Conservation (phyloP, 768 basidiomycete species). For the Strobilomyces echinocephalus region DNA sequence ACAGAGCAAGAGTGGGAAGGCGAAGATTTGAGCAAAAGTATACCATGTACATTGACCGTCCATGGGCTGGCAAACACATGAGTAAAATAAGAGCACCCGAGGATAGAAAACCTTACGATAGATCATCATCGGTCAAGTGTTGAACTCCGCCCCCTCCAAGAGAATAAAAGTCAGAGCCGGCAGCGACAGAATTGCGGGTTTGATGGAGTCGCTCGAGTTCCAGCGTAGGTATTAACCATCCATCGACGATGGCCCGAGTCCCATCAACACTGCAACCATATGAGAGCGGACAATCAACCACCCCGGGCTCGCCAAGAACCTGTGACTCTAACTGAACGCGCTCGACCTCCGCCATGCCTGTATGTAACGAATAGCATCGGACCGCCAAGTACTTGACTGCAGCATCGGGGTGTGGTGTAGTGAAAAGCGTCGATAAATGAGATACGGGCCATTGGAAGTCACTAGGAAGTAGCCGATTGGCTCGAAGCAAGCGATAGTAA, state of each 20-base stretch:
- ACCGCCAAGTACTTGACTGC: conserved; percentile 69
- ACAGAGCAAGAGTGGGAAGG: conserved; percentile 23
- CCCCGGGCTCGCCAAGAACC: conserved; percentile 54
- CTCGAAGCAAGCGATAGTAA: conserved; percentile 75
- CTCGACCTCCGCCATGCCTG: conserved; percentile 73
- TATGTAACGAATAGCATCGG: conserved; percentile 71
- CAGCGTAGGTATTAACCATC: conserved; percentile 74
- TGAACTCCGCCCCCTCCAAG: conserved; percentile 30
- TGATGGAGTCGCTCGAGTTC: conserved; percentile 61
- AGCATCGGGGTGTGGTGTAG: conserved; percentile 52
- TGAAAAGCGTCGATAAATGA: conserved; percentile 41
- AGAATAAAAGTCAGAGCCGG: conserved; percentile 44
- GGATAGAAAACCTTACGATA: conserved; percentile 44
- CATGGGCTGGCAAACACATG: conserved; percentile 42
- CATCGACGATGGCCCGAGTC: conserved; percentile 49
- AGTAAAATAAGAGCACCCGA: background rate
- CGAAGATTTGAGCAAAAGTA: conserved; percentile 55
- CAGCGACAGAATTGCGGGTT: conserved; percentile 43
- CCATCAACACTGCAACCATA: conserved; percentile 51
- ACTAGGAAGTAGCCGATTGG: conserved; percentile 63
- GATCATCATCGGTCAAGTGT: conserved; percentile 41
- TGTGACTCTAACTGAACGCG: conserved; percentile 60
- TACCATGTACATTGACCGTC: conserved; percentile 58
- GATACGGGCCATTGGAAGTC: conserved; percentile 56
- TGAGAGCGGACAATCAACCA: conserved; percentile 58